Evolutionary conservation across 2,329 filamentous ascomycete genomes (phyloP), one percentile per base, ranked within the genome.

Genomic region (Pyrenophora seminiperda): DNA sequence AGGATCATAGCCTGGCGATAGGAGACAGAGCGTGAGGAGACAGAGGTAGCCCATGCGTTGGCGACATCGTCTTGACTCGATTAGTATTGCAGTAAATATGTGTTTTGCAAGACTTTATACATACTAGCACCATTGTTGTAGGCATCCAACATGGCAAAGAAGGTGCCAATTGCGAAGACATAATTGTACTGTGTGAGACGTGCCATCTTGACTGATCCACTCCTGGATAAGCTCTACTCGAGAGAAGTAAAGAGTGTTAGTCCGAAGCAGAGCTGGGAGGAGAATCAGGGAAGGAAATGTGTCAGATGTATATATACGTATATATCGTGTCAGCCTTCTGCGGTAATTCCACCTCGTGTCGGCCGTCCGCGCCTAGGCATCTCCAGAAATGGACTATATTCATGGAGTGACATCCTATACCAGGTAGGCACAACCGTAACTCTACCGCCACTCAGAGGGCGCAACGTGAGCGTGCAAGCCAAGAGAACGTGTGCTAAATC

Each of bases 21-120:
- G 2, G 85, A 79, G 65, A 90, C 79, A 59, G 89, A 91, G 45
- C 89, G 78, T n/a, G 89, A 91, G 15, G 89, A 91, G 51, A 92
- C 88, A 65, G 83, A 87, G 62, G 89, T 92, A 47, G 89, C 89
- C 86, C 88, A 92, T 41, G 89, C 78, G 75, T 93, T 93, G 67
- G 89, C 89, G 49, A 93, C 89, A 87, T 92, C 89, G 74, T 91
- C 85, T 71, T n/a, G n/a, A 33, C 3, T 11, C 24, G 45, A 49
- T 68, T 42, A 63, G 55, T 34, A 29, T 20, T 17, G 22, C 5
- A 4, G 11, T 3, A 10, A 6, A 4, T 9, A 22, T 10, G 2
- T 13, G 9, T 22, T 5, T 4, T 14, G 7, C 1, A 29, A 19
- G 5, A 19, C 10, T 17, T 5, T 40, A 13, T 20, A 82, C 85